A percentile compares a stretch with the other conserved stretches of the same genome.
phyloP scores from a whole-genome alignment of 352 stramenopile genomes.

The Phytophthora pistaciae region DNA sequence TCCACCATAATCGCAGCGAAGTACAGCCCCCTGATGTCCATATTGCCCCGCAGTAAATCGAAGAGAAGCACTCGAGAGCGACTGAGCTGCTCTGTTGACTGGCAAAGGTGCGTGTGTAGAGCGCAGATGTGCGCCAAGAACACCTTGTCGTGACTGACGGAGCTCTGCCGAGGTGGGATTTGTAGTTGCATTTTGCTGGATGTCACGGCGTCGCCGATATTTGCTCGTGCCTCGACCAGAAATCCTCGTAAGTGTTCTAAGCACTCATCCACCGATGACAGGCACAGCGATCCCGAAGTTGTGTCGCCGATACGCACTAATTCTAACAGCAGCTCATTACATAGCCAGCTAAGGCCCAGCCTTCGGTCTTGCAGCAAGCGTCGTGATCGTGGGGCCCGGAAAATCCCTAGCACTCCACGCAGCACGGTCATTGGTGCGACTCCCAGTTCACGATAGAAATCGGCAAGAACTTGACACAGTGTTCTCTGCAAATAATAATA shows the following conservation, averaged over 20 bases:
- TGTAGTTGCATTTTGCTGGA: slow-evolving; percentile 8
- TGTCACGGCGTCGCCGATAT: slow-evolving; percentile 22
- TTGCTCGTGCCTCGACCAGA: slow-evolving; percentile 22
- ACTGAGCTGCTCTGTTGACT: slow-evolving; percentile 20
- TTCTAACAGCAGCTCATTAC: slow-evolving; percentile 32
- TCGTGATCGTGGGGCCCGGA: slow-evolving; percentile 36
- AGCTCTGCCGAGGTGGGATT: slow-evolving; percentile 4
- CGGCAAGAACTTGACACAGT: slow-evolving; percentile 31
- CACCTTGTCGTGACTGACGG: slow-evolving; percentile 44
- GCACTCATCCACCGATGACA: slow-evolving; percentile 35
- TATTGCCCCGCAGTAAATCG: slow-evolving; percentile 49
- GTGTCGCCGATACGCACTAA: slow-evolving; percentile 13
- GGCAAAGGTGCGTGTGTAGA: slow-evolving; percentile 50
- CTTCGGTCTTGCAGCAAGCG: slow-evolving; percentile 31
- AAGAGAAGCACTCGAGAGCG: slow-evolving; percentile 53
- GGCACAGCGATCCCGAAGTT: background rate
- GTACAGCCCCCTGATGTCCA: slow-evolving; percentile 54
- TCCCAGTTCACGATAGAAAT: slow-evolving; percentile 23
- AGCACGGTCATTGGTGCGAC: slow-evolving; percentile 35
- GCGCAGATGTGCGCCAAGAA: slow-evolving; percentile 53
- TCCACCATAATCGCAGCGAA: slow-evolving; percentile 26
- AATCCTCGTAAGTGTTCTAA: slow-evolving; percentile 31
- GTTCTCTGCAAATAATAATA: slow-evolving; percentile 20
- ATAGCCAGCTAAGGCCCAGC: slow-evolving; percentile 35
- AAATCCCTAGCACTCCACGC: slow-evolving; percentile 33